Conservation (phyloP, 148 eudicot genomes). For the Oxyria digyna region DNA sequence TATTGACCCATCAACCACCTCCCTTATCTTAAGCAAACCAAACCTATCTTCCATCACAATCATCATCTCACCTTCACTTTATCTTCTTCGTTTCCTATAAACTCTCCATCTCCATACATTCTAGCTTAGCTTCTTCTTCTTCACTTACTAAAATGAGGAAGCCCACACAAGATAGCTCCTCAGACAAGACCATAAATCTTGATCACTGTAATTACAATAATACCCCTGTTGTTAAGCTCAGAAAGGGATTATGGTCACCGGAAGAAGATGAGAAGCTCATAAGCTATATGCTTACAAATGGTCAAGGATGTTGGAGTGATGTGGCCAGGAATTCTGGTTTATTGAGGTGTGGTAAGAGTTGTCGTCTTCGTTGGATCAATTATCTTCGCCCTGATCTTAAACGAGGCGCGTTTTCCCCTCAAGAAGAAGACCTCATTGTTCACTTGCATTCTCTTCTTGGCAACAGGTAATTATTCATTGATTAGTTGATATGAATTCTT, state of each 20-base stretch:
- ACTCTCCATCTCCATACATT: conserved; percentile 19
- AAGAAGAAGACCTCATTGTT: conserved; percentile 50
- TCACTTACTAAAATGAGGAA: conserved; percentile 31
- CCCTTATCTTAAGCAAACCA: conserved; percentile 37
- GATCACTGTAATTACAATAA: background rate
- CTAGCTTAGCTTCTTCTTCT: background rate
- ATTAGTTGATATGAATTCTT: too few species aligned
- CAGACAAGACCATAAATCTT: conserved; percentile 14
- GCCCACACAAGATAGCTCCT: conserved; percentile 20
- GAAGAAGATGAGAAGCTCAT: conserved; percentile 62
- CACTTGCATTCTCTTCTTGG: conserved; percentile 56
- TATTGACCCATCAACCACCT: conserved; percentile 57
- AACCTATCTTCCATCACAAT: conserved; percentile 30
- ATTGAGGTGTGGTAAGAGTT: conserved; percentile 52
- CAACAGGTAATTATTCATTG: conserved; percentile 26
- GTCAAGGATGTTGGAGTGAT: conserved; percentile 57
- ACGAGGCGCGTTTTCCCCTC: conserved; percentile 51
- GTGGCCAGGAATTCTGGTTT: conserved; percentile 60
- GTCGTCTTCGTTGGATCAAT: conserved; percentile 57
- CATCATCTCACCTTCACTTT: conserved; percentile 36
- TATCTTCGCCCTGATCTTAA: conserved; percentile 57
- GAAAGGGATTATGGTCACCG: conserved; percentile 61
- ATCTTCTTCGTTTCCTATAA: conserved; percentile 32
- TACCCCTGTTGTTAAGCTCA: conserved; percentile 17
- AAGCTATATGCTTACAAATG: conserved; percentile 45